Base-by-base conservation (phyloP, 192 early-diverging fungal species). In the Entophlyctis luteolus region DNA sequence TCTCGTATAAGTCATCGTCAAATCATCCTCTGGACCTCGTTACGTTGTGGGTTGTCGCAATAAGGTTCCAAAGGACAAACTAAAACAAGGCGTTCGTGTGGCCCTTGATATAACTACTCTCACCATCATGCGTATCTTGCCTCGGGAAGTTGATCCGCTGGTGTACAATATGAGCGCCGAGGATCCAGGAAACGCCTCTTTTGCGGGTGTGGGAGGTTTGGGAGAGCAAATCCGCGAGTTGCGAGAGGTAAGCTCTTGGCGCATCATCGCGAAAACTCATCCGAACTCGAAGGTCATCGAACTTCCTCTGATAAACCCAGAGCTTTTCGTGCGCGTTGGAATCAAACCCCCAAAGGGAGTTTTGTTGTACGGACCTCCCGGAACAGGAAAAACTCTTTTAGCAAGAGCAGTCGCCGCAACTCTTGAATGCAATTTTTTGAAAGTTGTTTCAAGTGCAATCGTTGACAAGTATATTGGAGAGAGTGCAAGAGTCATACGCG, bases 381-480 rank as follows among this genome's bases (percentile, higher is more conserved):
- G 96, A 54, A 99, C 97, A 0, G 97, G 97, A 22, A 99, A 99
- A 75, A 99, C 97, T 1, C 79, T 99, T 31, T 72, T 99, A 62
- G 97, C 97, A 8, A 86, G 96, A 72, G 97, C 97, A 0, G 97
- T 99, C 1, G 97, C 97, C 3, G 91, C 89, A 59, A 97, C 95
- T 3, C 76, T 99, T 16, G 94, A 99, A 71, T 96, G 94, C 67
- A 98, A 97, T 71, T 99, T 99, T 73, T 81, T 99, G 46, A 99
- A 99, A 74, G 95, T 99, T 1, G 97, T 98, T 0, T 94, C 94
- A 27, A 92, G 90, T 73, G 97, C 97, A 8, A 99, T 99, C 77
- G 95, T 99, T 2, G 97, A 99, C 84, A 99, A 99, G 80, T 99
- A 96, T 73, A 99, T 99, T 81, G 97, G 97, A 60, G 97, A 99